Evolutionary conservation across 495 filamentous ascomycete genomes (phyloP).

Genomic region (Tuber borchii): DNA sequence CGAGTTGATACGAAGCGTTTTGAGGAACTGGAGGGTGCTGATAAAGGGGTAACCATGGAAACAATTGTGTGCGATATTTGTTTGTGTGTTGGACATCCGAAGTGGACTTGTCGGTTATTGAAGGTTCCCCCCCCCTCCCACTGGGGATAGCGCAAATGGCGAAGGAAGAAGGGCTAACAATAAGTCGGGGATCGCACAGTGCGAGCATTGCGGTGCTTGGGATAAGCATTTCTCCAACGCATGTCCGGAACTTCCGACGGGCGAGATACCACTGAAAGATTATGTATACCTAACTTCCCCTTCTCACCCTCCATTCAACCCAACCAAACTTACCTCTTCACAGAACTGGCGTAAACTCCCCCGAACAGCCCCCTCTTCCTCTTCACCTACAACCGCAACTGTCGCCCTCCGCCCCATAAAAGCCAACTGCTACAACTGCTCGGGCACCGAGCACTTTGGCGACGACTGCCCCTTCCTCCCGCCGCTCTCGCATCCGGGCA

Average conservation of each 20-base stretch:
- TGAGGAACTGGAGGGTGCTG: neutral
- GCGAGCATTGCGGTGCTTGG: conserved; percentile 32
- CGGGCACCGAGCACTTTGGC: conserved; percentile 34
- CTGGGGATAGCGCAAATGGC: neutral
- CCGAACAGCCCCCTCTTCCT: conserved; percentile 7
- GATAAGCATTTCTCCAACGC: conserved; percentile 40
- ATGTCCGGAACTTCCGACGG: conserved; percentile 25
- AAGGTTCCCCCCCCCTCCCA: neutral
- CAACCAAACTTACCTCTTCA: conserved; percentile 4
- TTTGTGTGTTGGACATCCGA: neutral
- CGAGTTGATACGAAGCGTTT: neutral
- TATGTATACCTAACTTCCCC: conserved; percentile 16
- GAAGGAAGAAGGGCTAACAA: neutral
- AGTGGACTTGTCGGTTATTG: neutral
- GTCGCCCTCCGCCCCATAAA: conserved; percentile 7
- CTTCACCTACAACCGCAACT: conserved; percentile 10
- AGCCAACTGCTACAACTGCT: conserved; percentile 35
- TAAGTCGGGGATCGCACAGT: conserved; percentile 22
- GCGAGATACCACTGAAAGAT: conserved; percentile 17
- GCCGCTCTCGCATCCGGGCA: conserved; percentile 23
- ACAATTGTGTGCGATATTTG: neutral
- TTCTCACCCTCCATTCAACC: neutral
- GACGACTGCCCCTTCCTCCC: conserved; percentile 36
- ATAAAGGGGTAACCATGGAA: neutral
- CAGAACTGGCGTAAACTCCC: conserved; percentile 34